Conservation (phyloP, 129 eudicot species). For the Tagetes patula region DNA sequence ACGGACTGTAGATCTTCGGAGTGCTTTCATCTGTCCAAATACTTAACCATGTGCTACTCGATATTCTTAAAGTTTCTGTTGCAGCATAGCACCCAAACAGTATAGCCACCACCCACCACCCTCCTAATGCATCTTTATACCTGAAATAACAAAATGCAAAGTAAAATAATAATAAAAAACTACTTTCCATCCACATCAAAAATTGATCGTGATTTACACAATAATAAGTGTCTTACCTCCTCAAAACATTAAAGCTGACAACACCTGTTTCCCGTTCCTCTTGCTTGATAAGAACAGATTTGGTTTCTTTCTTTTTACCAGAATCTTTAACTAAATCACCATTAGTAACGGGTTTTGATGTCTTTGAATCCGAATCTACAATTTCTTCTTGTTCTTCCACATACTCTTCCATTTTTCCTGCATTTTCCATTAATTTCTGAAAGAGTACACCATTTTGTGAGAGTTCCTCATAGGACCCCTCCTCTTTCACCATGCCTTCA, state of each 20-base stretch:
- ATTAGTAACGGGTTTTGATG: slow-evolving; percentile 42
- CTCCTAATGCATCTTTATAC: slow-evolving; percentile 93
- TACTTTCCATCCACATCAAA: neutral
- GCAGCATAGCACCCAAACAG: slow-evolving; percentile 62
- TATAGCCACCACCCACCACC: slow-evolving; percentile 76
- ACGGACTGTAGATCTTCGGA: slow-evolving; percentile 48
- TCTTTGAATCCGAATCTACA: slow-evolving; percentile 33
- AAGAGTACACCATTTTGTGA: slow-evolving; percentile 65
- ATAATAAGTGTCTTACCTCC: slow-evolving; percentile 46
- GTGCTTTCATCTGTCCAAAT: slow-evolving; percentile 86
- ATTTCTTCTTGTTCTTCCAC: slow-evolving; percentile 53
- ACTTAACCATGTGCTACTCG: slow-evolving; percentile 96
- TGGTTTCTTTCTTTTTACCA: slow-evolving; percentile 53
- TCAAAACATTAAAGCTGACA: slow-evolving; percentile 72
- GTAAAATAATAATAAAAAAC: neutral
- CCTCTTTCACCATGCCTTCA: slow-evolving; percentile 91
- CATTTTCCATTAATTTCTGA: slow-evolving; percentile 92
- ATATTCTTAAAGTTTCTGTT: slow-evolving; percentile 78
- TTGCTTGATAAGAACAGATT: slow-evolving; percentile 83
- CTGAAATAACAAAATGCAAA: slow-evolving; percentile 33
- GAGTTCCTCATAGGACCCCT: slow-evolving; percentile 88
- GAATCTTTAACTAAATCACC: slow-evolving; percentile 48
- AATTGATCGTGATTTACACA: neutral
- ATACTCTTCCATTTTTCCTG: slow-evolving; percentile 94
- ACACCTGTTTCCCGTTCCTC: slow-evolving; percentile 96